Conservation (phyloP, 2,329 filamentous ascomycete genomes). For the Hirsutella rhossiliensis region DNA sequence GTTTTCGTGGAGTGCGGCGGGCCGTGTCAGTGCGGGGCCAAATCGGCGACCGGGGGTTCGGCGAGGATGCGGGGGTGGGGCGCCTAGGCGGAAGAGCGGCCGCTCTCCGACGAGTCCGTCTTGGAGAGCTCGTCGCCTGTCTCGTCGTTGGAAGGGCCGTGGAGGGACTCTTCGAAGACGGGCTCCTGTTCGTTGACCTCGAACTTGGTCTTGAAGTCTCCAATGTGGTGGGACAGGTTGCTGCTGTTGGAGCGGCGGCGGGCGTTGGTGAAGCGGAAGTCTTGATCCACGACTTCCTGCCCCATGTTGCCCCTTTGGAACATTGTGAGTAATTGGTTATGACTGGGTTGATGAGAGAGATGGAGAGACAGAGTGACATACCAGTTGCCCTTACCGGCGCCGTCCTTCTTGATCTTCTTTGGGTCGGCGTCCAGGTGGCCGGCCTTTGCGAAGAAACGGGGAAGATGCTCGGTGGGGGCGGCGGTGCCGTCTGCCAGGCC, state of each 20-base stretch:
- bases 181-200: constrained; percentile 82
- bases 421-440: constrained; percentile 74
- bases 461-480: constrained; percentile 58
- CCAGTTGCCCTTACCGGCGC: constrained; percentile 89
- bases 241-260: constrained; percentile 91
- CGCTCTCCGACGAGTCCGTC: constrained; percentile 47
- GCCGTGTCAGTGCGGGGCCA: background rate
- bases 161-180: constrained; percentile 78
- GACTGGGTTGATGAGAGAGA: background rate
- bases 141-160: constrained; percentile 47
- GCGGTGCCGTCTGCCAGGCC: constrained; percentile 64
- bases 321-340: background rate
- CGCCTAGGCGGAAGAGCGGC: constrained; percentile 42
- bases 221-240: constrained; percentile 54
- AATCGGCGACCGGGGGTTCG: constrained; percentile 7
- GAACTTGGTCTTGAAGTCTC: constrained; percentile 93
- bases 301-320: constrained; percentile 63
- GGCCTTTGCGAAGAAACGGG: constrained; percentile 86
- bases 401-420: constrained; percentile 94
- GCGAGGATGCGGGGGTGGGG: constrained; percentile 23
- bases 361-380: constrained; percentile 36
- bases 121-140: constrained; percentile 41
- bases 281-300: constrained; percentile 73
- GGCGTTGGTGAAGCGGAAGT: constrained; percentile 73
- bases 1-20: constrained; percentile 5